Evolutionary conservation across 495 filamentous ascomycete genomes (phyloP), one percentile per base, ranked within the genome.

Genomic region (Aspergillus coremiiformis): DNA sequence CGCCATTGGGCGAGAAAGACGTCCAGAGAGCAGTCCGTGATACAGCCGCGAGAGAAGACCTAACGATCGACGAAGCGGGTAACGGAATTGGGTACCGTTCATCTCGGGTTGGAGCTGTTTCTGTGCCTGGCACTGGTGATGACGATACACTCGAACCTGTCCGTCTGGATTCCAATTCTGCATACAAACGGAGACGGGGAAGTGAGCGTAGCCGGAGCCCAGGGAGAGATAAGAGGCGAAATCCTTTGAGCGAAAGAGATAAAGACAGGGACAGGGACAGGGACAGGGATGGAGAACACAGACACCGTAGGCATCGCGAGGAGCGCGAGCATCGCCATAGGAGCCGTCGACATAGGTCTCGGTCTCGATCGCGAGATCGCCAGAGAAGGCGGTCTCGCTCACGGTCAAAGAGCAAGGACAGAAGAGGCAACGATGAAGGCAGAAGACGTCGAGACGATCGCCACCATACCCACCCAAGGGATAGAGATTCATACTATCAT

Each of bases 241-340:
- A n/a, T n/a, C n/a, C n/a, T n/a, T n/a, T n/a, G n/a, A n/a, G n/a
- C n/a, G n/a, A n/a, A n/a, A n/a, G n/a, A n/a, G n/a, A n/a, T n/a
- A n/a, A n/a, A n/a, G n/a, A n/a, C n/a, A n/a, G n/a, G n/a, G n/a
- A n/a, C n/a, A n/a, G n/a, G n/a, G n/a, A n/a, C n/a, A n/a, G n/a
- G n/a, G 64, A 67, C 3, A 60, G 68, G 26, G 67, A 71, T 29
- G 56, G 61, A 26, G 71, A 74, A 15, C 63, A 63, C 21, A 64
- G 64, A 50, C 65, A 67, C 48, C 63, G 63, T 29, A 62, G 72
- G 47, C 61, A 63, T 39, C 63, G 58, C 14, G 67, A 71, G 37
- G 63, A 69, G 6, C 53, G 64, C 26, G 66, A 68, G 4, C 65
- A 62, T 29, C 60, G 60, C 49, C 66, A 64, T 48, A 67, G 58